These are phyloP conservation scores for Leccinum olivaceopallidum DNA, from an alignment of 768 basidiomycete genomes.

Conservation along the genomic window DNA sequence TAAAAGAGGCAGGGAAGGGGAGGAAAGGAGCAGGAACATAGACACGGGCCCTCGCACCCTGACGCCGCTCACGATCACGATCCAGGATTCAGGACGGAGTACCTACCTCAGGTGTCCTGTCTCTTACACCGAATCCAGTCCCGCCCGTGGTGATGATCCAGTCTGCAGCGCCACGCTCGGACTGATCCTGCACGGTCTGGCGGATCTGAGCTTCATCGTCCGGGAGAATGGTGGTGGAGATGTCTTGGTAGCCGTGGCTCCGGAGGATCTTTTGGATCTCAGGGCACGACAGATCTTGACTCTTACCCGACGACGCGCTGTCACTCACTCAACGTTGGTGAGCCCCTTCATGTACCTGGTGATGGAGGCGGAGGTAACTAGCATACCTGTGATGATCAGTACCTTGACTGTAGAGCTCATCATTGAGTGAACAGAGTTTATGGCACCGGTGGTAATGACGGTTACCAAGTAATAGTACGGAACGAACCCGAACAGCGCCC, in stretches of 20 bases:
- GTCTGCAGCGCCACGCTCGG: conserved; percentile 49
- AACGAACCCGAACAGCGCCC: not conserved
- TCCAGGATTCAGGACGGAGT: not conserved
- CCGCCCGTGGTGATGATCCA: conserved; percentile 86
- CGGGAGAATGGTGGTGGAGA: conserved; percentile 51
- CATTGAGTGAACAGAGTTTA: not conserved
- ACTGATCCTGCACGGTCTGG: conserved; percentile 47
- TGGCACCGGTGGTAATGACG: not conserved
- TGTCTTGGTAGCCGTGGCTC: conserved; percentile 38
- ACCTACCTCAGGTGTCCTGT: conserved; percentile 79
- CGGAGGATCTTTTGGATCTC: conserved; percentile 53
- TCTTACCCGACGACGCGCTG: conserved; percentile 51
- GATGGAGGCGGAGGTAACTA: not conserved
- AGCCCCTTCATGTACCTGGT: not conserved
- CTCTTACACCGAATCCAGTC: conserved; percentile 81
- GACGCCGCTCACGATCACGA: not conserved
- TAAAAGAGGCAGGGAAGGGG: not conserved
- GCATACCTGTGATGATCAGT: conserved; percentile 31
- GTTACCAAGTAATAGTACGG: not conserved
- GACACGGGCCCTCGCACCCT: not conserved
- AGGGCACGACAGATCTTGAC: conserved; percentile 68
- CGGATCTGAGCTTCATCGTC: conserved; percentile 63
- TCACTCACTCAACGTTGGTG: conserved; percentile 55
- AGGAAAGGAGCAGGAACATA: not conserved
- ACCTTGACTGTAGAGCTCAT: conserved; percentile 24